A percentile compares a stretch with the other conserved stretches of the same genome.
Evolutionary conservation across 345 rosid species (phyloP).

Genomic region (Citrus sp.): DNA sequence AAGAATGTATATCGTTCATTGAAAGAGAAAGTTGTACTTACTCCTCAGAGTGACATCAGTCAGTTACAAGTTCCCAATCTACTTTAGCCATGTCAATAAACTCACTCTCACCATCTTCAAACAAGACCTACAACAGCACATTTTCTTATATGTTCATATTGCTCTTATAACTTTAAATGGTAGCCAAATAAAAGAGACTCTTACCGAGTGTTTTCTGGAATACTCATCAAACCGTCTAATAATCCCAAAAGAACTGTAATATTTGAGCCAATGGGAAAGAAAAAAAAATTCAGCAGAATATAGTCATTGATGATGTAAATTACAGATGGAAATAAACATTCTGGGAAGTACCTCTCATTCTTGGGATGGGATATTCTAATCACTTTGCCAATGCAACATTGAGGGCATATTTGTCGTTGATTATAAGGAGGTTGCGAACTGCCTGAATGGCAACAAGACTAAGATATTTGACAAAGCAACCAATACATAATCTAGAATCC

Average conservation of each 20-base stretch:
- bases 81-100: conserved; percentile 63
- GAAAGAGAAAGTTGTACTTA: conserved; percentile 5
- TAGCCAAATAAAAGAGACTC: conserved; percentile 12
- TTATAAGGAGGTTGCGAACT: conserved; percentile 30
- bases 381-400: conserved; percentile 71
- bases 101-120: conserved; percentile 67
- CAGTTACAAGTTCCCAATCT: conserved; percentile 56
- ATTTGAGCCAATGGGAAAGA: neutral
- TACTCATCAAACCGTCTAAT: conserved; percentile 56
- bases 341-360: conserved; percentile 42
- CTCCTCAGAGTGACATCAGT: conserved; percentile 25
- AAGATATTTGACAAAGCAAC: conserved; percentile 6
- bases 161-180: neutral
- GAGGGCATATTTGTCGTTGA: conserved; percentile 20
- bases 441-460: conserved; percentile 38
- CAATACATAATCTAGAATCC: conserved; percentile 1
- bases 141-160: conserved; percentile 1
- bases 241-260: conserved; percentile 66
- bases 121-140: conserved; percentile 52
- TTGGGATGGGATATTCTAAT: conserved; percentile 44
- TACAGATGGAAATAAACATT: neutral
- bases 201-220: conserved; percentile 66
- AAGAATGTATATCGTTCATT: neutral
- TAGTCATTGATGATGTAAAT: neutral
- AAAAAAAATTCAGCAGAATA: neutral